Evolutionary conservation across 495 filamentous ascomycete species (phyloP).

Genomic region (Xylaria acuta): DNA sequence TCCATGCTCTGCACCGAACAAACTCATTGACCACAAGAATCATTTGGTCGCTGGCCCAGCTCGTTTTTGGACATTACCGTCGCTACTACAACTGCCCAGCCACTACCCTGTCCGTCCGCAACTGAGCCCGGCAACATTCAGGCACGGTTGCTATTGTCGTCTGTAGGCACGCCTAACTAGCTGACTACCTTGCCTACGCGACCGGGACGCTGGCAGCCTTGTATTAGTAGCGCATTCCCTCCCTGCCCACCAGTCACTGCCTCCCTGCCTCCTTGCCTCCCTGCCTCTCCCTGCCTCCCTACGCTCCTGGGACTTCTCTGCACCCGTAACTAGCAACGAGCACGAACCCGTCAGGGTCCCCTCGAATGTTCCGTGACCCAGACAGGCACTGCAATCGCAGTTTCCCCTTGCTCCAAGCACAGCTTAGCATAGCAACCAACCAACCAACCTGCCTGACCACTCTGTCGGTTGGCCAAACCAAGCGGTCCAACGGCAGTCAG

Average conservation of each 20-base stretch:
- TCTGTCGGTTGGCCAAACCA: neutral
- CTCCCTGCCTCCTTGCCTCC: neutral
- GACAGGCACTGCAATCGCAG: neutral
- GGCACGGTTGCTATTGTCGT: neutral
- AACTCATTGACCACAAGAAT: neutral
- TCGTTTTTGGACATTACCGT: neutral
- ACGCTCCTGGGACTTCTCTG: neutral
- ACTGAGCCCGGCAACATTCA: neutral
- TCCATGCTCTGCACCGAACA: neutral
- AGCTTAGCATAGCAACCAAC: neutral
- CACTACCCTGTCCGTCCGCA: neutral
- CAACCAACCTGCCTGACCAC: slow-evolving; percentile 5
- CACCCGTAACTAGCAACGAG: neutral
- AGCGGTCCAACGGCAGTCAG: neutral
- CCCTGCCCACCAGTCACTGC: neutral
- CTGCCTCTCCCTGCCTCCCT: neutral
- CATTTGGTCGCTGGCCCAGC: neutral
- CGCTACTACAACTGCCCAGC: neutral
- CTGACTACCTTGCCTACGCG: neutral
- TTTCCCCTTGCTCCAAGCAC: neutral
- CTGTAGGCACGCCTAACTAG: slow-evolving; percentile 9
- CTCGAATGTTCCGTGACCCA: slow-evolving; percentile 3
- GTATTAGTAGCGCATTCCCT: slow-evolving; percentile 13
- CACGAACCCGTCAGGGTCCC: neutral
- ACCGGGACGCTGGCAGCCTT: slow-evolving; percentile 20